Conservation (phyloP, 352 stramenopile genomes). For the Phytophthora pini region DNA sequence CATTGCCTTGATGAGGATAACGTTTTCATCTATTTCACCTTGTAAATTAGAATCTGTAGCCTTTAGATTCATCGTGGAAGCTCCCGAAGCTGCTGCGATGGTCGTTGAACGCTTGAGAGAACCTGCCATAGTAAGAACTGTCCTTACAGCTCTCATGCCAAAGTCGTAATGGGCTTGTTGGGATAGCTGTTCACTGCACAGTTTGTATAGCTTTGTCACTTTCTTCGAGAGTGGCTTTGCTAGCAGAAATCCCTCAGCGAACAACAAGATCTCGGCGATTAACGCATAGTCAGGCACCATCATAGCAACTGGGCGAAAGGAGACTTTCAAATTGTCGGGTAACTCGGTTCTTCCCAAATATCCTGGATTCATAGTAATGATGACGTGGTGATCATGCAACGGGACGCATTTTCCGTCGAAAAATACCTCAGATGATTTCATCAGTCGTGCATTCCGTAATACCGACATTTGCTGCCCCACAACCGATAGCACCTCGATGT, state of each 20-base stretch:
- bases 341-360: constrained; percentile 84
- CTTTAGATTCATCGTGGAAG: constrained; percentile 4
- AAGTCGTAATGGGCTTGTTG: constrained; percentile 91
- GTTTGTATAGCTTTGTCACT: constrained; percentile 81
- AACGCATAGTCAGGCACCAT: constrained; percentile 90
- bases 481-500: constrained; percentile 89
- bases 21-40: constrained; percentile 48
- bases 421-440: constrained; percentile 39
- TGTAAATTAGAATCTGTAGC: constrained; percentile 10
- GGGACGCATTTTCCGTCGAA: constrained; percentile 68
- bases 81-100: constrained; percentile 1
- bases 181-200: constrained; percentile 87
- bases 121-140: constrained; percentile 82
- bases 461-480: constrained; percentile 87
- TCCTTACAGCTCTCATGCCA: constrained; percentile 88
- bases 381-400: constrained; percentile 76
- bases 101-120: constrained; percentile 54
- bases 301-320: constrained; percentile 88
- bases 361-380: constrained; percentile 91
- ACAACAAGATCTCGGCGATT: constrained; percentile 88
- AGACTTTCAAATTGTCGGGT: constrained; percentile 86
- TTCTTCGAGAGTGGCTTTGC: constrained; percentile 71
- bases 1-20: constrained; percentile 95
- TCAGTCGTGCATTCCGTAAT: constrained; percentile 61
- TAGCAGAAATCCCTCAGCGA: constrained; percentile 79